These are phyloP conservation scores for Penicillium pulvis DNA, from an alignment of 495 filamentous ascomycete species.

Conservation along the genomic window DNA sequence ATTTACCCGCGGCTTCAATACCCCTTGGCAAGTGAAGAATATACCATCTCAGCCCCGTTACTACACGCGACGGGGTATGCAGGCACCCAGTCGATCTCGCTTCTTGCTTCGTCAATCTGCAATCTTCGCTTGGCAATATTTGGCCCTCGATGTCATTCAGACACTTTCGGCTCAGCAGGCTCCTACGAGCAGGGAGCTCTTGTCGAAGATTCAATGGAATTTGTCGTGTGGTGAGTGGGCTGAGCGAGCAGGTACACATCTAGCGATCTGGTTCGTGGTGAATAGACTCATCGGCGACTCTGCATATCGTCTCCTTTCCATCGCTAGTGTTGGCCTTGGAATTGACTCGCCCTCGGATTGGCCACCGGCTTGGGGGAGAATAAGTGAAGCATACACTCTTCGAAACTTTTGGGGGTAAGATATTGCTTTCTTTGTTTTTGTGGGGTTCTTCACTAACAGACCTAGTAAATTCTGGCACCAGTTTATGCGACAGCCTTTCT, in stretches of 20 bases:
- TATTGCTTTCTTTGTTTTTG: background rate
- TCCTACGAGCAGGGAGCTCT: background rate
- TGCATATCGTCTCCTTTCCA: background rate
- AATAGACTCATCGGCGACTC: background rate
- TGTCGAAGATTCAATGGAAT: background rate
- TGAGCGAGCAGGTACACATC: background rate
- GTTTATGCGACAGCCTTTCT: background rate
- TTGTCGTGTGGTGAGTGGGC: background rate
- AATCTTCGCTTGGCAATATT: constrained; percentile 22
- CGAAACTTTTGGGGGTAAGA: background rate
- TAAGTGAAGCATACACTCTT: background rate
- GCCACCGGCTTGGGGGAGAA: background rate
- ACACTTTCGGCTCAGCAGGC: background rate
- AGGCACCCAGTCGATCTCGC: constrained; percentile 8
- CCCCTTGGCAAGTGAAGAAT: background rate
- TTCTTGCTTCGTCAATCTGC: constrained; percentile 24
- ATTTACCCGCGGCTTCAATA: background rate
- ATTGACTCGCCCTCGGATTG: background rate
- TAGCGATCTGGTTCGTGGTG: background rate
- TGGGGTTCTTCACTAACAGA: background rate
- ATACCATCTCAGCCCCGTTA: constrained; percentile 18
- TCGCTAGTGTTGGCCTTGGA: background rate
- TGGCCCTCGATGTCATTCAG: constrained; percentile 9
- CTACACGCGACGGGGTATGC: constrained; percentile 8
- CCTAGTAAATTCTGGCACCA: background rate